Evolutionary conservation across 106 monocot genomes (phyloP).

Genomic region (Agapanthus africanus): DNA sequence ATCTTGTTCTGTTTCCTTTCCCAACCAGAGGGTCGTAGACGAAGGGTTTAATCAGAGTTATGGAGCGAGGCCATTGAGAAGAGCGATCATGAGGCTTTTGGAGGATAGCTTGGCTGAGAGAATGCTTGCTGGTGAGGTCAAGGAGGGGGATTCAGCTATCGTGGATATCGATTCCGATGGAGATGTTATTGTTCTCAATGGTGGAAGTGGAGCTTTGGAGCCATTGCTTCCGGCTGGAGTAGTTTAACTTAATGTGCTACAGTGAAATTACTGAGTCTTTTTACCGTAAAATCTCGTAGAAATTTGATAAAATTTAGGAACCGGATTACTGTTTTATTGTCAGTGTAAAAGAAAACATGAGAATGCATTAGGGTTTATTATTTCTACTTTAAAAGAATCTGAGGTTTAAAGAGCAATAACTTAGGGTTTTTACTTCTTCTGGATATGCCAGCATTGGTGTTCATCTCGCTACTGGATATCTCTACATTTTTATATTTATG

Average conservation of each 20-base stretch:
- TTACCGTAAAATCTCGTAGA: neutral
- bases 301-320: neutral
- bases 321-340: neutral
- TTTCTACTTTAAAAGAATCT: no score
- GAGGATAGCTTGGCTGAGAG: conserved; percentile 8
- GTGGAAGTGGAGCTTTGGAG: conserved; percentile 14
- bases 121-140: conserved; percentile 24
- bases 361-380: no score
- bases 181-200: conserved; percentile 18
- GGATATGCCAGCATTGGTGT: no score
- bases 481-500: no score
- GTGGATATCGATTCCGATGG: conserved; percentile 23
- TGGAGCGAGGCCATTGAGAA: conserved; percentile 10
- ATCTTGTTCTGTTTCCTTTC: no score
- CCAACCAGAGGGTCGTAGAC: conserved; percentile 64
- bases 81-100: conserved; percentile 28
- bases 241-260: neutral
- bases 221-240: no score
- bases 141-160: conserved; percentile 24
- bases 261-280: neutral
- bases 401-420: no score
- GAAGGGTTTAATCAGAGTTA: conserved; percentile 49
- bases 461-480: no score
- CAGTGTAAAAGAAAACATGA: no score
- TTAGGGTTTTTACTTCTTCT: no score